Conservation (phyloP, 805 yeast genomes). For the Monosporozyma siamensis region DNA sequence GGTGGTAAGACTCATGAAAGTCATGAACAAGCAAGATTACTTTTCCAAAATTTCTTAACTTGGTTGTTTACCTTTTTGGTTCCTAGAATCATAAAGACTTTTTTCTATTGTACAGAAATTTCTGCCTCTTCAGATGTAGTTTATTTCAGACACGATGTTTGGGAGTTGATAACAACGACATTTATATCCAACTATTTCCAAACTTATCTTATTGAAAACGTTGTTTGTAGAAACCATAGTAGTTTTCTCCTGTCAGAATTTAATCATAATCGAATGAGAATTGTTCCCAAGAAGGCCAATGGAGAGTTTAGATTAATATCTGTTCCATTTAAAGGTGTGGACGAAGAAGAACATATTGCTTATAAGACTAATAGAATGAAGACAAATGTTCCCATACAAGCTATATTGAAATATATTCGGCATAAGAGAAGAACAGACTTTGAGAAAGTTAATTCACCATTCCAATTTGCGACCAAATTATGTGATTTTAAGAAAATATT, state of each 20-base stretch:
- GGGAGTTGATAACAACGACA: constrained; percentile 39
- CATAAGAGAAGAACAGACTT: constrained; percentile 17
- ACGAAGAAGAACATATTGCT: constrained; percentile 27
- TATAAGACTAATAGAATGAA: constrained; percentile 31
- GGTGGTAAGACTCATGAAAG: constrained; percentile 8
- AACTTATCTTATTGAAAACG: constrained; percentile 27
- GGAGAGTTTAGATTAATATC: constrained; percentile 51
- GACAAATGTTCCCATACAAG: constrained; percentile 37
- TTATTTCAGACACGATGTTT: constrained; percentile 49
- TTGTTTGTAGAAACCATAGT: constrained; percentile 14
- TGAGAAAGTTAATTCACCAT: constrained; percentile 34
- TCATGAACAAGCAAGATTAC: not conserved
- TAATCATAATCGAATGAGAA: constrained; percentile 36
- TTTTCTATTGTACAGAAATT: constrained; percentile 61
- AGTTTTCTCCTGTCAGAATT: constrained; percentile 15
- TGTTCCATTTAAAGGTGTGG: constrained; percentile 38
- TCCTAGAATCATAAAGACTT: constrained; percentile 38
- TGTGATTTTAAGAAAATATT: constrained; percentile 31
- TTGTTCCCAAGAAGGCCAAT: constrained; percentile 47
- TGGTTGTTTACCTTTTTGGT: constrained; percentile 53
- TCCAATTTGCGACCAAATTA: constrained; percentile 37
- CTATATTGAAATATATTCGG: constrained; percentile 31
- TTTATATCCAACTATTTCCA: constrained; percentile 38
- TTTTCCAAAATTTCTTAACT: constrained; percentile 26
- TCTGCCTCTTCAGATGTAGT: constrained; percentile 34